Percentiles rank a stretch among this genome's conserved stretches.
phyloP scores from a whole-genome alignment of 2,329 filamentous ascomycete species.

The Bipolaris oryzae region DNA sequence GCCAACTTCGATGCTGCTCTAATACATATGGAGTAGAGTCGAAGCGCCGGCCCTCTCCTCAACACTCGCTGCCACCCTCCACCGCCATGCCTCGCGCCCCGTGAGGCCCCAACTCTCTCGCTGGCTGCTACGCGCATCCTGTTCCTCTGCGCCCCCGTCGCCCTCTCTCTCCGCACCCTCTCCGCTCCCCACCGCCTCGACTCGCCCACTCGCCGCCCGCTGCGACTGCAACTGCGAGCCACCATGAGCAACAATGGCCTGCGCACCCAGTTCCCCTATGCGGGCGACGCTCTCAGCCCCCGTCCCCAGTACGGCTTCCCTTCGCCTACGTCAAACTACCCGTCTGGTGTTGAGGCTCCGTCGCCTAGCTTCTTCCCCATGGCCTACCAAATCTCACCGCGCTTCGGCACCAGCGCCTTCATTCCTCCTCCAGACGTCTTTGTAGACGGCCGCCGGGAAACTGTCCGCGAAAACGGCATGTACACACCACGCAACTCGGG shows the following conservation, averaged over 20 bases:
- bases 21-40: constrained; percentile 6
- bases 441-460: constrained; percentile 37
- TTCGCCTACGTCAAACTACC: constrained; percentile 48
- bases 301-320: constrained; percentile 45
- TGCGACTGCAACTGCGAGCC: constrained; percentile 13
- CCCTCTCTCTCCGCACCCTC: constrained; percentile 27
- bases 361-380: constrained; percentile 46
- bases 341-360: constrained; percentile 39
- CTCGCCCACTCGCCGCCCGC: constrained; percentile 11
- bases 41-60: constrained; percentile 13
- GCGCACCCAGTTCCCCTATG: constrained; percentile 45
- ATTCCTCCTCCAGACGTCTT: constrained; percentile 49
- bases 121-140: constrained; percentile 36
- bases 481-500: constrained; percentile 38
- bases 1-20: constrained; percentile 8
- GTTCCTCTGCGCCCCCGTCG: constrained; percentile 29
- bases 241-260: constrained; percentile 44
- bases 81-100: constrained; percentile 22
- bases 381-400: constrained; percentile 46
- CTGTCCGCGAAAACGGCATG: constrained; percentile 32
- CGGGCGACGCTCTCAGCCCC: constrained; percentile 39
- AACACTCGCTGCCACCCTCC: background rate
- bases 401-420: constrained; percentile 45
- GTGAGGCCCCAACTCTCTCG: constrained; percentile 32
- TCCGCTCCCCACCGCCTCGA: constrained; percentile 31